Evolutionary conservation across 78 protist species (phyloP).

Genomic region (Dictyostelium brefeldianum): DNA sequence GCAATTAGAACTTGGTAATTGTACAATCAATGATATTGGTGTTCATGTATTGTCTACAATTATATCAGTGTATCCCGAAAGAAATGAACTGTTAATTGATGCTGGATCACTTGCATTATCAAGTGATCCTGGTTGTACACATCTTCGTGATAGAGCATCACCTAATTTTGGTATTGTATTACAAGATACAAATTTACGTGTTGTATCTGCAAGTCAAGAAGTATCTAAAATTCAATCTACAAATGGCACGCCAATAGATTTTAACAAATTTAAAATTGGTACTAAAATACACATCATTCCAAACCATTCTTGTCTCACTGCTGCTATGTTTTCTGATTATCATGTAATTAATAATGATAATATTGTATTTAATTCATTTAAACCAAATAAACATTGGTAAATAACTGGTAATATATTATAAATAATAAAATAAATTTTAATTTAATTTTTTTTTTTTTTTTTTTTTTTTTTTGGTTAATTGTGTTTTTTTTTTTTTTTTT

Average conservation of each 20-base stretch:
- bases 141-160: neutral
- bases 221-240: constrained; percentile 44
- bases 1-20: constrained; percentile 71
- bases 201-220: constrained; percentile 65
- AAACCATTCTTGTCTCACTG: constrained; percentile 74
- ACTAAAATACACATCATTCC: constrained; percentile 36
- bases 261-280: constrained; percentile 36
- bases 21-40: constrained; percentile 36
- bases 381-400: constrained; percentile 79
- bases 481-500: neutral
- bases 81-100: constrained; percentile 66
- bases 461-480: neutral
- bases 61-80: constrained; percentile 49
- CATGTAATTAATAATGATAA: neutral
- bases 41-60: constrained; percentile 46
- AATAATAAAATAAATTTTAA: too few relatives aligned
- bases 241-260: constrained; percentile 15
- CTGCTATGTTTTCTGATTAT: constrained; percentile 69
- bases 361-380: neutral
- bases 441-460: too few relatives aligned
- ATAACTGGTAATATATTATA: neutral
- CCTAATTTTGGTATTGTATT: constrained; percentile 40
- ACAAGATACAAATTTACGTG: constrained; percentile 32
- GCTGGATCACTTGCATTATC: constrained; percentile 70
- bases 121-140: constrained; percentile 76